A percentile compares a stretch with the other conserved stretches of the same genome.
These are phyloP conservation scores for Meyerozyma athensensis DNA, from an alignment of 1,139 yeast species.

Conservation along the genomic window DNA sequence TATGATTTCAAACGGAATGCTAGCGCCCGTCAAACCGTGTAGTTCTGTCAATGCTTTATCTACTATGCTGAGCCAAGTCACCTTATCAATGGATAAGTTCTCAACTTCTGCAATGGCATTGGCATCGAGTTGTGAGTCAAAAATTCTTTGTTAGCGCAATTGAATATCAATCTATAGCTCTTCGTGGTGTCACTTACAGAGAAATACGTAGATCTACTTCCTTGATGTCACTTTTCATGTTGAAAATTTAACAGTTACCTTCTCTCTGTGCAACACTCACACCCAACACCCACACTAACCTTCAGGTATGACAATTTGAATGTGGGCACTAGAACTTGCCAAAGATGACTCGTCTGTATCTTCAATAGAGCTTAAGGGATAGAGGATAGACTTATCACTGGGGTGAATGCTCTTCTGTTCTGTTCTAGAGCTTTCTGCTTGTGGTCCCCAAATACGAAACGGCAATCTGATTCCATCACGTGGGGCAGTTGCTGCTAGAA, in stretches of 20 bases:
- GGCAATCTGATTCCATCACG: no score
- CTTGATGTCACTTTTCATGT: background rate
- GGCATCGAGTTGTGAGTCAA: slow-evolving; percentile 8
- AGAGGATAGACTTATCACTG: no score
- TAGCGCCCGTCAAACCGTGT: slow-evolving; percentile 8
- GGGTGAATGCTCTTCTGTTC: no score
- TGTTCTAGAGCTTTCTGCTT: no score
- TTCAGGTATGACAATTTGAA: background rate
- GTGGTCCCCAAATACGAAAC: no score
- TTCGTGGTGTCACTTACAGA: no score
- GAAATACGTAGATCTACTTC: background rate
- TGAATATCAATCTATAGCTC: no score
- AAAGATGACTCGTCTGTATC: background rate
- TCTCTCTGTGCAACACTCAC: background rate
- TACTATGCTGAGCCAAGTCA: slow-evolving; percentile 12
- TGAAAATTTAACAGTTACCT: background rate
- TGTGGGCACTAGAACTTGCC: background rate
- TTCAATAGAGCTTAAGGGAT: no score
- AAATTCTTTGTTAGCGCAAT: slow-evolving; percentile 9
- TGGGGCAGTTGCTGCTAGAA: no score
- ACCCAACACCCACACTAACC: background rate
- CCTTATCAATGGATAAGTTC: slow-evolving; percentile 3
- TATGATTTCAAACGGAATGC: background rate
- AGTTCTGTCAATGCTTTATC: slow-evolving; percentile 8
- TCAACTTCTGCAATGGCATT: slow-evolving; percentile 8